These are phyloP conservation scores for Crassisporium funariophilum DNA, from an alignment of 768 basidiomycete genomes.

Conservation along the genomic window DNA sequence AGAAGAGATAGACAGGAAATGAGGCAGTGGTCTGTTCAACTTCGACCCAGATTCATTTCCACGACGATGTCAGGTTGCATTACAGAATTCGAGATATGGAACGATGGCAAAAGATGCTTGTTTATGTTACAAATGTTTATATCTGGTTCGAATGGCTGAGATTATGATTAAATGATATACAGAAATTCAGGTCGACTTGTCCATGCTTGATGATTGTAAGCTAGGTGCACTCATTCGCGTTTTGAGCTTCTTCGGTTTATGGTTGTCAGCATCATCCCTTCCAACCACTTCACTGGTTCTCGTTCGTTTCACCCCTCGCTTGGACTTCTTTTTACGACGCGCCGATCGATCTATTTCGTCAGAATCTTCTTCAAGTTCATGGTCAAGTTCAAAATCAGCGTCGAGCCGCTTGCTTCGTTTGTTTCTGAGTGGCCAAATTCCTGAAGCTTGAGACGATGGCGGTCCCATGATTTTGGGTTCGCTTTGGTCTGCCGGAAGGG, in stretches of 20 bases:
- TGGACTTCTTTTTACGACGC: slow-evolving; percentile 21
- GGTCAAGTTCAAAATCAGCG: slow-evolving; percentile 39
- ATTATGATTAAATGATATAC: background rate
- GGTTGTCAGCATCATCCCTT: slow-evolving; percentile 26
- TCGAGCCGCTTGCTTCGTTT: slow-evolving; percentile 33
- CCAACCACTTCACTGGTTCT: slow-evolving; percentile 30
- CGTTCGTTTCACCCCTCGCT: slow-evolving; percentile 38
- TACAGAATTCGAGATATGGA: too few relatives aligned
- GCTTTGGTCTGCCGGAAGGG: slow-evolving; percentile 24
- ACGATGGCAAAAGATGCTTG: too few relatives aligned
- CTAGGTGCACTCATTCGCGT: slow-evolving; percentile 20
- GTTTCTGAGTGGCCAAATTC: slow-evolving; percentile 15
- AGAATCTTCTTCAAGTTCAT: slow-evolving; percentile 29
- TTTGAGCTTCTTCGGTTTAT: slow-evolving; percentile 39
- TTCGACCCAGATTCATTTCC: too few relatives aligned
- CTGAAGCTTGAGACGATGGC: slow-evolving; percentile 14
- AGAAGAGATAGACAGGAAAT: slow-evolving; percentile 9
- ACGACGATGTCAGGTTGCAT: too few relatives aligned
- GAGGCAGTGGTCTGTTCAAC: slow-evolving; percentile 7
- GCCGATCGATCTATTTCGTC: slow-evolving; percentile 22
- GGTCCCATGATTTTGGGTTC: slow-evolving; percentile 17
- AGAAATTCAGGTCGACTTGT: background rate
- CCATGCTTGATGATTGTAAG: slow-evolving; percentile 3
- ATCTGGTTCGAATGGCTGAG: background rate
- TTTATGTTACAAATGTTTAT: too few relatives aligned